A percentile compares a stretch with the other conserved stretches of the same genome.
phyloP scores from a whole-genome alignment of 1,284 basidiomycete genomes.

The Apiotrichum laibachii region DNA sequence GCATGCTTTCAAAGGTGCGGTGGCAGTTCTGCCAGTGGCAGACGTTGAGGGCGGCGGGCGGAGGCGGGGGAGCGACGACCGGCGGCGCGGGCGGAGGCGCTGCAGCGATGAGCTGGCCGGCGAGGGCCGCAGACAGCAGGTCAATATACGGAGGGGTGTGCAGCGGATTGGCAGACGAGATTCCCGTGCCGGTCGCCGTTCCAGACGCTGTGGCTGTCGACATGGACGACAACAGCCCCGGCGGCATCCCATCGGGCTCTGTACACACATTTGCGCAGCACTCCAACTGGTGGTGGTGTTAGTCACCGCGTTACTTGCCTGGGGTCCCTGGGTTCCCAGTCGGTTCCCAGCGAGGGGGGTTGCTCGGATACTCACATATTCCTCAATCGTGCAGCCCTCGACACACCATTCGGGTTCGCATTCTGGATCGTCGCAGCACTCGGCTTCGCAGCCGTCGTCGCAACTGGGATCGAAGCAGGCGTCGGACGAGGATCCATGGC shows the following conservation, averaged over 20 bases:
- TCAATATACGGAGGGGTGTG: slow-evolving; percentile 5
- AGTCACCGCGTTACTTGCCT: background rate
- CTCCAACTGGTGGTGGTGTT: slow-evolving; percentile 30
- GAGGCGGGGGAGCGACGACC: background rate
- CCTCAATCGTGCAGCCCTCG: slow-evolving; percentile 33
- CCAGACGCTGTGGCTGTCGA: background rate
- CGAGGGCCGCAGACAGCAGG: slow-evolving; percentile 8
- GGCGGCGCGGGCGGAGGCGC: slow-evolving; percentile 8
- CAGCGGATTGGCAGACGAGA: too few relatives aligned
- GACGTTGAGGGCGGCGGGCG: slow-evolving; percentile 17
- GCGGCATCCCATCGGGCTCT: slow-evolving; percentile 5
- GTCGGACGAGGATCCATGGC: slow-evolving; percentile 7
- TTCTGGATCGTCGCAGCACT: slow-evolving; percentile 22
- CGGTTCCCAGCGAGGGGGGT: too few relatives aligned
- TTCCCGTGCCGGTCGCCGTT: background rate
- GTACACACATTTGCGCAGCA: slow-evolving; percentile 32
- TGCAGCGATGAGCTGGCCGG: slow-evolving; percentile 4
- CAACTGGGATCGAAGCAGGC: slow-evolving; percentile 14
- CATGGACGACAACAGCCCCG: slow-evolving; percentile 6
- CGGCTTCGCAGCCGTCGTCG: slow-evolving; percentile 6
- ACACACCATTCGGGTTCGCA: slow-evolving; percentile 23
- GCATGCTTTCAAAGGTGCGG: slow-evolving; percentile 50
- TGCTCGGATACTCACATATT: slow-evolving; percentile 34
- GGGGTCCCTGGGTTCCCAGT: background rate
- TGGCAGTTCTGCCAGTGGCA: slow-evolving; percentile 56